Base-by-base conservation (phyloP, 805 yeast genomes). In the Candida taoyuanica region DNA sequence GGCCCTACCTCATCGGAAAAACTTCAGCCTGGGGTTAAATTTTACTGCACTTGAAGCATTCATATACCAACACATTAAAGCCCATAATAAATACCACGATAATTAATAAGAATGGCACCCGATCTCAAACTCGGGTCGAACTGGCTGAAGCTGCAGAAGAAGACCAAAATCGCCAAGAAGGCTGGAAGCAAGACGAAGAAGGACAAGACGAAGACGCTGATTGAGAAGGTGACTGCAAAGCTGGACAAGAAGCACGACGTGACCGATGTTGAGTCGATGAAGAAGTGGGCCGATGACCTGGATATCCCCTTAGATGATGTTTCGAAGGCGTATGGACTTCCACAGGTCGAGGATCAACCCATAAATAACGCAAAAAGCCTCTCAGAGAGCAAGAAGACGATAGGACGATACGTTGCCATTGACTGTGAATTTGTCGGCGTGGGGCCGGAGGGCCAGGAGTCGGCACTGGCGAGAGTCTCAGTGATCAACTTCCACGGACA, bases 401-500 rank as follows among this genome's bases (percentile, higher is more conserved):
- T 78, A 1, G 96, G 96, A 2, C 82, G 74, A 51, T 88, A 73
- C 49, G 43, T 88, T 2, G 86, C 96, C 1, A 75, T 89, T 44
- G 98, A 89, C 61, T 88, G 97, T 65, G 98, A 89, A 52, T 88
- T 89, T 67, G 97, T 89, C 2, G 96, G 96, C 9, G 81, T 84
- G 2, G 96, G 96, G 0, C 74, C 73, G 5, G 80, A 78, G 8
- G 94, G 94, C 5, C 42, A 56, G 8, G 76, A 70, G 32, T 78
- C 87, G 5, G 91, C 80, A 1, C 65, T 89, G 13, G 97, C 95
- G 0, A 70, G 97, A 48, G 93, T 88, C 0, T 86, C 96, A 0
- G 65, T 89, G 11, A 96, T 89, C 4, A 87, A 89, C 56, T 86
- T 70, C 56, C 81, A 75, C 53, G 96, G 97, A 0, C 74, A 75